Base-by-base conservation (phyloP, 2,329 filamentous ascomycete species). In the Fusarium setosum region DNA sequence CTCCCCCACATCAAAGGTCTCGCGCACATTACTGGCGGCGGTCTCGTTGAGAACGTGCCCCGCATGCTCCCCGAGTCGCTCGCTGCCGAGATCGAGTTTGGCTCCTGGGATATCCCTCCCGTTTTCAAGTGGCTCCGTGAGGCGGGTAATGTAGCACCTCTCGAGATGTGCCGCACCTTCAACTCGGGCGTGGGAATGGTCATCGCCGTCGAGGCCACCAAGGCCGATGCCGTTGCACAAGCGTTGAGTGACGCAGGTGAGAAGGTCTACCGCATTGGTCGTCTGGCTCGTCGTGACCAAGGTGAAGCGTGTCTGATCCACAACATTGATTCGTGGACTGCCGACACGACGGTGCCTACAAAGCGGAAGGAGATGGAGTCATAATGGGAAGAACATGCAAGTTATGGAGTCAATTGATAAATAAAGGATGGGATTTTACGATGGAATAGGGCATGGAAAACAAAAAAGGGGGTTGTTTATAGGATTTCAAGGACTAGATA, bases 121-220 rank as follows among this genome's bases (percentile, higher is more conserved):
- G 92, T 97, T 5, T 96, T 98, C 82, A 84, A 85, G 73, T 99
- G 96, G 96, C 85, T 99, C 72, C 93, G 94, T 81, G 79, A 77
- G 62, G 82, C 83, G 4, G 88, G 88, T n/a, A 91, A 91, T 61
- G 89, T 98, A 29, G 86, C 85, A 52, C 84, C 90, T 2, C 75
- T 82, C 10, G 96, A 99, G 81, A 96, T 98, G 87, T 93, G 91
- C 50, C 86, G 94, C 58, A 96, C 94, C 3, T 98, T 97, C 86
- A 99, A 99, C 82, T 94, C 91, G 8, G 96, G 96, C 49, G 82
- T 99, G 41, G 96, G 96, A 44, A 98, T 99, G 94, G 92, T 97
- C 6, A 83, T 94, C 26, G 93, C 94, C 6, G 93, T 97, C 4
- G 87, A 86, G 24, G 82, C 86, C 56, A 84, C 81, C 31, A 86